phyloP scores from a whole-genome alignment of 176 grass and related monocot species.

The Guadua angustifolia region DNA sequence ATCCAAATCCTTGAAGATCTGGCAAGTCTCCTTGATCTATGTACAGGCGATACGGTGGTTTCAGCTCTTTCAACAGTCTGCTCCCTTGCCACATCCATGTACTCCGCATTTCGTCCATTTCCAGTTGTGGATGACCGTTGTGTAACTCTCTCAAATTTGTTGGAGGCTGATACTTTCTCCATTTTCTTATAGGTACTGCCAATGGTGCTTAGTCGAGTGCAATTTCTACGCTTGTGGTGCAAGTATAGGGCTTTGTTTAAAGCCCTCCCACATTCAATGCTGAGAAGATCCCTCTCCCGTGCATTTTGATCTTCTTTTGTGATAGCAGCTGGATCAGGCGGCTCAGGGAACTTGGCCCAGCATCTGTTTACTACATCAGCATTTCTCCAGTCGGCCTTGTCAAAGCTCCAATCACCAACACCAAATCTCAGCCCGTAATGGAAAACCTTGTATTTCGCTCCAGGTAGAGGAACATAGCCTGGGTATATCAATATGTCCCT shows the following conservation, averaged over 20 bases:
- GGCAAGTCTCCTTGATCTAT: constrained; percentile 46
- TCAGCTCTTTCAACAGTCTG: constrained; percentile 24
- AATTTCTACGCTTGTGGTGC: constrained; percentile 73
- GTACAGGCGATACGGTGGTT: constrained; percentile 24
- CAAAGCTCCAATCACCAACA: constrained; percentile 94
- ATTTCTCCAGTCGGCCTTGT: constrained; percentile 93
- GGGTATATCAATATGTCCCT: constrained; percentile 94
- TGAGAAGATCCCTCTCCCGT: constrained; percentile 81
- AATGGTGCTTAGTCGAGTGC: constrained; percentile 43
- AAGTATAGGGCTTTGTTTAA: constrained; percentile 86
- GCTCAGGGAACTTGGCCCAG: constrained; percentile 88
- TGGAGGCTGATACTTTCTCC: constrained; percentile 28
- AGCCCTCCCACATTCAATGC: constrained; percentile 81
- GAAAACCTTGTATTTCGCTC: constrained; percentile 78
- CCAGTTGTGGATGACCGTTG: constrained; percentile 3
- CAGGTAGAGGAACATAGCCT: constrained; percentile 77
- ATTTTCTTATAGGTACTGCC: constrained; percentile 25
- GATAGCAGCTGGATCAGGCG: constrained; percentile 78
- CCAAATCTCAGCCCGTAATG: constrained; percentile 93
- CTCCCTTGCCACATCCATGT: constrained; percentile 26
- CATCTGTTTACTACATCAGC: constrained; percentile 80
- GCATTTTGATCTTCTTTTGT: constrained; percentile 46
- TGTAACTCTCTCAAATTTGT: constrained; percentile 4
- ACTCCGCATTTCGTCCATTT: constrained; percentile 38
- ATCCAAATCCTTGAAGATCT: constrained; percentile 64